Evolutionary conservation across 176 grass and related monocot species (phyloP).

Genomic region (Bothriochloa decipiens): DNA sequence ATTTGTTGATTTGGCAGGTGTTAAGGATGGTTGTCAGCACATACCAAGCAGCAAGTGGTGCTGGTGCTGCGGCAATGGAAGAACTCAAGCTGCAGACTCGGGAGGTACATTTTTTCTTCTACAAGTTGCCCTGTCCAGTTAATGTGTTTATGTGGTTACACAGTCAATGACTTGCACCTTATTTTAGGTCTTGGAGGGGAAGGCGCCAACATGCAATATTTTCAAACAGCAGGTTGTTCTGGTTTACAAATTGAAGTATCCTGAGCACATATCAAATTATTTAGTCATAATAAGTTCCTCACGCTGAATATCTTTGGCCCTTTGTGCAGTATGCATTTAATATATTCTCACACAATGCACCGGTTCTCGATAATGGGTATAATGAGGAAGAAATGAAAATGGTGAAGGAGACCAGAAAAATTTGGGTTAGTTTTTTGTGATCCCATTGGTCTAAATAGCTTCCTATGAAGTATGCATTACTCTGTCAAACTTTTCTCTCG

Average conservation of each 20-base stretch:
- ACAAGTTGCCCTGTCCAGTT: constrained; percentile 10
- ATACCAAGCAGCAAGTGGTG: constrained; percentile 98
- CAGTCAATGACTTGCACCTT: background rate
- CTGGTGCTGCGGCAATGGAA: constrained; percentile 95
- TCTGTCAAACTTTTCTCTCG: constrained; percentile 17
- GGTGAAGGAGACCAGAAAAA: constrained; percentile 92
- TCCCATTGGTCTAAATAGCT: background rate
- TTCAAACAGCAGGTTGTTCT: constrained; percentile 78
- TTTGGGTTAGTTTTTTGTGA: constrained; percentile 65
- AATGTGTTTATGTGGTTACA: background rate
- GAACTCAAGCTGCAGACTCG: constrained; percentile 86
- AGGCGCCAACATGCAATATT: no score
- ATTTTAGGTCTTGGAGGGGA: constrained; percentile 87
- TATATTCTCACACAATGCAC: constrained; percentile 95
- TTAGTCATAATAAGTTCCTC: background rate
- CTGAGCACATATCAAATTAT: background rate
- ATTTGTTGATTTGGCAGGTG: constrained; percentile 61
- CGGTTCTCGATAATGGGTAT: constrained; percentile 88
- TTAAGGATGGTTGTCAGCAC: constrained; percentile 97
- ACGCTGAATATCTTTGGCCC: constrained; percentile 34
- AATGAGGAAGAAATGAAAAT: constrained; percentile 99
- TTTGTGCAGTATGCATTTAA: constrained; percentile 97
- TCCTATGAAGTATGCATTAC: background rate
- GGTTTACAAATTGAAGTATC: background rate
- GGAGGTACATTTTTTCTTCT: constrained; percentile 54